Evolutionary conservation across 2,329 filamentous ascomycete genomes (phyloP).

Genomic region (Monosporascus sp.): DNA sequence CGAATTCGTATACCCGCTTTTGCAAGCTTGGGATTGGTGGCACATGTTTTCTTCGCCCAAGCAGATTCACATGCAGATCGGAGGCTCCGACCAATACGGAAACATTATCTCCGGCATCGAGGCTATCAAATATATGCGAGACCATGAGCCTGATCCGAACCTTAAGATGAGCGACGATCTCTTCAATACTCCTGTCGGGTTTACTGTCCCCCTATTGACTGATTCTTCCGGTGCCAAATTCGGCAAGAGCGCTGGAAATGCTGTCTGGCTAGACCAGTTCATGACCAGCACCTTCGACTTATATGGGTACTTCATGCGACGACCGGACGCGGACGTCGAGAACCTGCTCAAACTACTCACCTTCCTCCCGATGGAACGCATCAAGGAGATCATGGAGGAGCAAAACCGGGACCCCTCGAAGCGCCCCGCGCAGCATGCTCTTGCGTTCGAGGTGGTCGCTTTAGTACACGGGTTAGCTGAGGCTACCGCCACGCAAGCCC

Average conservation of each 20-base stretch:
- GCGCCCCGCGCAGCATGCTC: slow-evolving; percentile 73
- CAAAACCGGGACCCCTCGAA: slow-evolving; percentile 65
- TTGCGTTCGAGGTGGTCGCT: slow-evolving; percentile 77
- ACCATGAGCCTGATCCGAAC: slow-evolving; percentile 44
- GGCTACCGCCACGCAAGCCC: slow-evolving; percentile 56
- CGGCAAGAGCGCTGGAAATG: slow-evolving; percentile 91
- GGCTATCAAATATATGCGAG: slow-evolving; percentile 69
- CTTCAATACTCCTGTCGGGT: slow-evolving; percentile 64
- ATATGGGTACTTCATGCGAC: slow-evolving; percentile 84
- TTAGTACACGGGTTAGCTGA: slow-evolving; percentile 67
- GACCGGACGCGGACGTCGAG: slow-evolving; percentile 76
- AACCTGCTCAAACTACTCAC: slow-evolving; percentile 84
- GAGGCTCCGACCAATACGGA: slow-evolving; percentile 91
- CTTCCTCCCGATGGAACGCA: slow-evolving; percentile 69
- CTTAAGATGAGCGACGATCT: slow-evolving; percentile 34
- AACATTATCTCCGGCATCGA: slow-evolving; percentile 93
- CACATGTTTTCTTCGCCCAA: slow-evolving; percentile 63
- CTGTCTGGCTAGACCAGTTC: slow-evolving; percentile 81
- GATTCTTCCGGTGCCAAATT: slow-evolving; percentile 84
- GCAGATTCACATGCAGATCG: slow-evolving; percentile 78
- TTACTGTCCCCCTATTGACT: slow-evolving; percentile 87
- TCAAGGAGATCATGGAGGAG: slow-evolving; percentile 60
- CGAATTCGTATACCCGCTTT: slow-evolving; percentile 87
- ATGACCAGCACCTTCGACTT: slow-evolving; percentile 80
- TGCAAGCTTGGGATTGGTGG: slow-evolving; percentile 98